Evolutionary conservation across 139 green algal species (phyloP).

Genomic region (Yamagishiella unicocca): DNA sequence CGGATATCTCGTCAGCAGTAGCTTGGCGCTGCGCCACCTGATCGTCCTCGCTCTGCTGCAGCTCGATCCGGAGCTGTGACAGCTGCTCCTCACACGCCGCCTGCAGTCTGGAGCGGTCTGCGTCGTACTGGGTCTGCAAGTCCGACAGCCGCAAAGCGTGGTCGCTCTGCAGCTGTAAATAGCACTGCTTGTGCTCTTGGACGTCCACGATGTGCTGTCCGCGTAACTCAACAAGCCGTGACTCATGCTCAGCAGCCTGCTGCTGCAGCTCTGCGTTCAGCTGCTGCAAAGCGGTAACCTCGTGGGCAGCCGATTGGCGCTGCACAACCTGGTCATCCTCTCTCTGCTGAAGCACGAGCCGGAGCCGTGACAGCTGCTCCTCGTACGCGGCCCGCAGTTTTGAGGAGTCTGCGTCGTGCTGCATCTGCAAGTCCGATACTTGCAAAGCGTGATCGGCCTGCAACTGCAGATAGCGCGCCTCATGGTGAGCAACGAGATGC

Average conservation of each 20-base stretch:
- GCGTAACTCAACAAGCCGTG: no score
- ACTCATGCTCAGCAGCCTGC: background rate
- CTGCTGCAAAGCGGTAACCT: background rate
- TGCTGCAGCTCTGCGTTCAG: background rate
- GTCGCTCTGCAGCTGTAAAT: background rate
- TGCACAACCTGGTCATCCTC: background rate
- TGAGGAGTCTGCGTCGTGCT: background rate
- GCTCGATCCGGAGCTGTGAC: background rate
- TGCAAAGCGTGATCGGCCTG: background rate
- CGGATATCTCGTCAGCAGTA: background rate
- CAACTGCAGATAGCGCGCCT: background rate
- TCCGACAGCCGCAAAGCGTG: background rate
- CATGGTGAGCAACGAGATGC: background rate
- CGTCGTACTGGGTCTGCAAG: background rate
- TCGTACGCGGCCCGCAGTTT: background rate
- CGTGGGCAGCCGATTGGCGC: background rate
- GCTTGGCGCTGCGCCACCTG: background rate
- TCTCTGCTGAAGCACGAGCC: background rate
- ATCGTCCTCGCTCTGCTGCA: background rate
- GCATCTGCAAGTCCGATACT: background rate
- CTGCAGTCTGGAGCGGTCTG: background rate
- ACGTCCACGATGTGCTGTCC: conserved; percentile 1
- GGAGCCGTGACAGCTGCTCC: background rate
- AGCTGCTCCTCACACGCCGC: background rate
- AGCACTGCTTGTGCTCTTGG: background rate